A percentile compares a stretch with the other conserved stretches of the same genome.
These are phyloP conservation scores for Podospora pseudoanserina DNA, from an alignment of 495 filamentous ascomycete species.

Conservation along the genomic window DNA sequence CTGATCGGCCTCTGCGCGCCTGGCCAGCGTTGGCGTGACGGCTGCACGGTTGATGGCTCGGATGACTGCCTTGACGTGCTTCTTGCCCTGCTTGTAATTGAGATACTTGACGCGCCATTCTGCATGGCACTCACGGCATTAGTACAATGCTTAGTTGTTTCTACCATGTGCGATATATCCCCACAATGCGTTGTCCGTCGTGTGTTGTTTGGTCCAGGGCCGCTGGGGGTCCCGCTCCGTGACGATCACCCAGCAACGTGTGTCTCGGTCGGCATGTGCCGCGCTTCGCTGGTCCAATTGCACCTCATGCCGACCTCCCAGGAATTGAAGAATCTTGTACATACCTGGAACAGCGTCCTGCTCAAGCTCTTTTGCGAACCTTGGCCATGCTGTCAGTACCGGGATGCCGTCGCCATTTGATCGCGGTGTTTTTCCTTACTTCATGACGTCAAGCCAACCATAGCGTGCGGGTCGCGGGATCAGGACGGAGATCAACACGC, in stretches of 20 bases:
- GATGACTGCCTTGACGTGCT: constrained; percentile 78
- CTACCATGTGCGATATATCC: background rate
- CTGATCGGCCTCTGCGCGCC: constrained; percentile 22
- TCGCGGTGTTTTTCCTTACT: constrained; percentile 23
- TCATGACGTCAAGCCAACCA: constrained; percentile 34
- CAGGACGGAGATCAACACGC: background rate
- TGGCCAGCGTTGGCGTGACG: constrained; percentile 43
- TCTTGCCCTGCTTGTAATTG: constrained; percentile 90
- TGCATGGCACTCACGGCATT: constrained; percentile 11
- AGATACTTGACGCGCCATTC: constrained; percentile 93
- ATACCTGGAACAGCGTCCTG: constrained; percentile 73
- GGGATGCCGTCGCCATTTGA: background rate
- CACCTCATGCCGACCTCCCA: background rate
- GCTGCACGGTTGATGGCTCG: constrained; percentile 65
- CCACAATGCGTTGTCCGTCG: background rate
- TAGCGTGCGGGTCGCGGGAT: constrained; percentile 4
- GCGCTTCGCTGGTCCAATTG: background rate
- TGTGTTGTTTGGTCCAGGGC: no score
- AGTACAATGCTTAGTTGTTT: background rate
- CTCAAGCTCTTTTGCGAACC: constrained; percentile 71
- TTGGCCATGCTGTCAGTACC: constrained; percentile 31
- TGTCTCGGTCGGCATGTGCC: constrained; percentile 1
- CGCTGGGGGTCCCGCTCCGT: background rate
- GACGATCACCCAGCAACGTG: background rate
- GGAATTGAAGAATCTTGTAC: constrained; percentile 14